Evolutionary conservation across 768 basidiomycete species (phyloP), one percentile per base, ranked within the genome.

Genomic region (Cyclocybe cylindracea): DNA sequence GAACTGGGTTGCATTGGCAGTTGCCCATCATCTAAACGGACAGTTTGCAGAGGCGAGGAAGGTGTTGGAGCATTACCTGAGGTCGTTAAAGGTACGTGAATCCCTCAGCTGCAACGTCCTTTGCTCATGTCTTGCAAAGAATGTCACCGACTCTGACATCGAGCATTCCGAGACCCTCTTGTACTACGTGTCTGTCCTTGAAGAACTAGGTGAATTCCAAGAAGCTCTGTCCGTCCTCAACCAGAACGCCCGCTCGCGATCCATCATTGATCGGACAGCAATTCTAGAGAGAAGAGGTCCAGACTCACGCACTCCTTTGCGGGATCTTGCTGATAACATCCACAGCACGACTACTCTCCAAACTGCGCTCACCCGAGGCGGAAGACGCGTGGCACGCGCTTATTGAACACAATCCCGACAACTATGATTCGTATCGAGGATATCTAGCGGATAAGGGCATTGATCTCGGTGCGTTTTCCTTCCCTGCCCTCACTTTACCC

Each of bases 1-100:
- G 51, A 89, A 94, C 66, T 99, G 97, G 97, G 71, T 94, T 47
- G 91, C 82, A 2, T 77, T 94, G 42, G 93, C 93, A 10, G 82
- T 98, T 24, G 94, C 95, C 3, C 87, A 92, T 67, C 88, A 93
- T 62, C 78, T 98, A 11, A 89, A 85, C 51, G 87, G 88, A 5
- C 86, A 94, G 55, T 67, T 83, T 3, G 61, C 67, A 9, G 87
- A 91, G 59, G 86, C 94, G 2, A 81, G 80, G 61, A 81, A 81
- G 29, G 82, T 91, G 1, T 67, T 96, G 29, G 84, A 90, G 50
- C 80, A 85, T 41, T 91, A 93, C 62, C 79, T 86, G 56, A 70
- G 65, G 16, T 85, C 79, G 7, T 69, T 94, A 24, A 91, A 94
- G 79, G 90, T 87, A 52, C 34, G 75, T 65, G 50, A 4, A 13